Evolutionary conservation across 495 filamentous ascomycete species (phyloP).

Genomic region (Amphirosellinia nigrospora): DNA sequence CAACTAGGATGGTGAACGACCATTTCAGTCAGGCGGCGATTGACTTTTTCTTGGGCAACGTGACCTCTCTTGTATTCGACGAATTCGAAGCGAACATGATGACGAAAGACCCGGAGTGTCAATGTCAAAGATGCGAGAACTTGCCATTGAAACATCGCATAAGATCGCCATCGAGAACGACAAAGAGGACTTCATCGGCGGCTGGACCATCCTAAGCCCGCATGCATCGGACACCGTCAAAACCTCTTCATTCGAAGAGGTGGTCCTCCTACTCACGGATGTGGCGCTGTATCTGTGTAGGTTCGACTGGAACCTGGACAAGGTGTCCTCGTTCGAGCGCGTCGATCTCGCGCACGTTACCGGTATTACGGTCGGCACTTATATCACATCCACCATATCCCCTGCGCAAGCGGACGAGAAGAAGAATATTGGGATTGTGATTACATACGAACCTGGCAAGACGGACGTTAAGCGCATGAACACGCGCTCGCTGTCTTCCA

Average conservation of each 20-base stretch:
- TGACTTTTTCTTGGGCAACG: conserved; percentile 92
- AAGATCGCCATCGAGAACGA: conserved; percentile 85
- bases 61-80: conserved; percentile 78
- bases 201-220: conserved; percentile 76
- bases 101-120: conserved; percentile 84
- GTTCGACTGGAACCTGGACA: conserved; percentile 92
- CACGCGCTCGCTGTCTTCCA: conserved; percentile 77
- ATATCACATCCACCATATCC: conserved; percentile 86
- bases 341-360: conserved; percentile 75
- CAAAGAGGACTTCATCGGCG: conserved; percentile 79
- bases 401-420: conserved; percentile 72
- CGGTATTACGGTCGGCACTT: conserved; percentile 77
- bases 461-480: conserved; percentile 77
- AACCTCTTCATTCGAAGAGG: conserved; percentile 80
- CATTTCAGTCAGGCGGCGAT: conserved; percentile 94
- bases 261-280: conserved; percentile 84
- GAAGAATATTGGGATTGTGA: conserved; percentile 80
- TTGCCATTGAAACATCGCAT: conserved; percentile 83
- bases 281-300: conserved; percentile 82
- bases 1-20: conserved; percentile 86
- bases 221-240: conserved; percentile 64
- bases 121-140: conserved; percentile 78
- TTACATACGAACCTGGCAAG: conserved; percentile 73
- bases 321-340: conserved; percentile 88
- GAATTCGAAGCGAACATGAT: conserved; percentile 92